Evolutionary conservation across 192 early-diverging fungal species (phyloP), one percentile per base, ranked within the genome.

Genomic region (Paraglomus occultum): DNA sequence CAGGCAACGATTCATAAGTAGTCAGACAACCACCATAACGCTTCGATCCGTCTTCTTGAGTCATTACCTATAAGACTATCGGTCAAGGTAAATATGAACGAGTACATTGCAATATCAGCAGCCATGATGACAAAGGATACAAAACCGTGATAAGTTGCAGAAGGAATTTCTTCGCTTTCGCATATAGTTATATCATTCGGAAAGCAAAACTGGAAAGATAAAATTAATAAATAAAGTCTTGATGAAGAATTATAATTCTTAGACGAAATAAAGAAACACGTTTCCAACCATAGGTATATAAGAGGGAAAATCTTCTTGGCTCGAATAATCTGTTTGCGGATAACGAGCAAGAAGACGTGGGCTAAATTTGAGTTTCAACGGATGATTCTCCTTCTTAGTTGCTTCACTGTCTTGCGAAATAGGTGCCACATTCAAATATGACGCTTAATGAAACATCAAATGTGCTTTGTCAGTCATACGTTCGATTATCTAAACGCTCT

Each of bases 11-110:
- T 39, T 79, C 77, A n/a, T 73, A 79, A 4, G 75, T 59, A 2
- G 74, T 79, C 11, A 79, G 67, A 58, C 77, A 79, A 67, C 73
- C 71, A 1, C 72, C 77, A 44, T 79, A 76, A 10, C 74, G 73
- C 40, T 72, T 61, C n/a, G 71, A 76, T 20, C 77, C 77, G 14
- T 72, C 73, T 60, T 79, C 77, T 51, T 79, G 77, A 0, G 77
- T 79, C 77, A 79, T 79, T 8, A 48, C 62, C 62, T 64, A 31
- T 31, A 64, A 64, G 18, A 39, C 47, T n/a, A 43, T 40, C 15
- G 31, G 42, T 61, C 44, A 43, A 42, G 20, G 23, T 8, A 43
- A 61, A 42, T 61, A 6, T 44, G 5, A 64, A 20, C 15, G 22
- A 18, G 10, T n/a, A 42, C 0, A 22, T n/a, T 14, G 20, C 31